Conservation (phyloP, 2,329 filamentous ascomycete species). For the Fusarium chuoi region DNA sequence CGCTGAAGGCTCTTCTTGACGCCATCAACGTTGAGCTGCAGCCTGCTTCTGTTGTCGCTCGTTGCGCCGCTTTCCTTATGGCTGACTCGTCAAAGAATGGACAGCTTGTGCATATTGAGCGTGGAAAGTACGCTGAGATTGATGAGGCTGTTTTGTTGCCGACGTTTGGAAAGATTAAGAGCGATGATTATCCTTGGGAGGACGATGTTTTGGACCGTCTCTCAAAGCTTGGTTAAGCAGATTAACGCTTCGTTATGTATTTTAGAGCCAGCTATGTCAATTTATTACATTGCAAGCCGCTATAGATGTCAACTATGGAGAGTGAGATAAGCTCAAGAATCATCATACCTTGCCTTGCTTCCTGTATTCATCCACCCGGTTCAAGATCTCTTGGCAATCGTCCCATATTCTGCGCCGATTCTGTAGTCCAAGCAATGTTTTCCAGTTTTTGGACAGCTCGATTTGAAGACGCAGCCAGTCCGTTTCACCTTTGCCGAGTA, state of each 20-base stretch:
- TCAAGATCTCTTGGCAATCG: constrained; percentile 3
- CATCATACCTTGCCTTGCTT: not conserved
- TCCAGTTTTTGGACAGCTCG: not conserved
- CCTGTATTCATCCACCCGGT: constrained; percentile 4
- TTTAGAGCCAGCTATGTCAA: not conserved
- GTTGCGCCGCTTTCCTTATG: constrained; percentile 60
- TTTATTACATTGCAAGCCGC: not conserved
- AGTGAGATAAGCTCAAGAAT: fast-evolving
- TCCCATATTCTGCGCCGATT: not conserved
- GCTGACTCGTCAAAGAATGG: constrained; percentile 59
- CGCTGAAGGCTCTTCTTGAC: constrained; percentile 50
- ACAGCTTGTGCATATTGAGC: constrained; percentile 61
- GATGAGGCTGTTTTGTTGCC: constrained; percentile 58
- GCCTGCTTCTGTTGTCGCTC: constrained; percentile 58
- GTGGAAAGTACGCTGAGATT: constrained; percentile 62
- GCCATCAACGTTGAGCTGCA: constrained; percentile 56
- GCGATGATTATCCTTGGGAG: constrained; percentile 48
- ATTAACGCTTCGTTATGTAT: too few relatives aligned
- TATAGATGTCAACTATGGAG: fast-evolving
- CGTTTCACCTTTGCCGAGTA: not conserved
- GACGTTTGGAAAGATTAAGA: constrained; percentile 46
- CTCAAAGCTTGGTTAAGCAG: not conserved
- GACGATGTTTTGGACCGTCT: constrained; percentile 49
- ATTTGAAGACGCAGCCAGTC: not conserved
- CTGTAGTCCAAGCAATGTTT: not conserved